Base-by-base conservation (phyloP, 495 filamentous ascomycete species). In the Staphylotrichum longicolle region DNA sequence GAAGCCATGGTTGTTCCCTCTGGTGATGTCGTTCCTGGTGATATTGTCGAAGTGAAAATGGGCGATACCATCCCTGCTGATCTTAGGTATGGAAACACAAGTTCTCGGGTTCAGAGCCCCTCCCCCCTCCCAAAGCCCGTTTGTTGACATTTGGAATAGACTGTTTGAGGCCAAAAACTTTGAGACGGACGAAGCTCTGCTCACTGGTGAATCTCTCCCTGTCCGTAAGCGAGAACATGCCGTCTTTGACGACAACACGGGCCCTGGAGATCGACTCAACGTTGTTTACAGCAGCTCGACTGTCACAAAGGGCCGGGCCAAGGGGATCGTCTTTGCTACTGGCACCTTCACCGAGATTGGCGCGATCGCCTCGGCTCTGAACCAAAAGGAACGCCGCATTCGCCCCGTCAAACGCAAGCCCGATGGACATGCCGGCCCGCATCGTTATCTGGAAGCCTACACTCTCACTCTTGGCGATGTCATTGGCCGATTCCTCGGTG, bases 261-360 rank as follows among this genome's bases (percentile, higher is more conserved):
- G 83, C 32, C 81, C 81, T 20, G 87, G 85, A 9, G 87, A 90
- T 65, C 78, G 87, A 4, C 75, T 85, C 52, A 90, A 89, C 62
- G 82, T 90, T 66, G 87, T 83, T 12, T 90, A 87, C 69, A 81
- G 81, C 40, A 86, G 85, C 41, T 85, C 86, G 6, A 87, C 81
- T 6, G 83, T 89, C 46, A 85, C 83, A 56, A 88, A 88, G 66
- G 87, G 87, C 15, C 83, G 87, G 52, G 87, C 80, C 60, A 79
- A 80, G 54, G 87, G 87, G 40, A 81, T 90, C 60, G 86, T 87
- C 15, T 82, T 84, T n/a, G 80, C 76, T 56, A 89, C 86, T 2
- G 89, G 86, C 8, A 91, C 90, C 83, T 75, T 76, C 57, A 95
- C 90, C 2, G 88, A 92, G 70, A 88, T 95, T 54, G 90, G 90